Base-by-base conservation (phyloP, 306 rosid species). In the Calophaca sinica region DNA sequence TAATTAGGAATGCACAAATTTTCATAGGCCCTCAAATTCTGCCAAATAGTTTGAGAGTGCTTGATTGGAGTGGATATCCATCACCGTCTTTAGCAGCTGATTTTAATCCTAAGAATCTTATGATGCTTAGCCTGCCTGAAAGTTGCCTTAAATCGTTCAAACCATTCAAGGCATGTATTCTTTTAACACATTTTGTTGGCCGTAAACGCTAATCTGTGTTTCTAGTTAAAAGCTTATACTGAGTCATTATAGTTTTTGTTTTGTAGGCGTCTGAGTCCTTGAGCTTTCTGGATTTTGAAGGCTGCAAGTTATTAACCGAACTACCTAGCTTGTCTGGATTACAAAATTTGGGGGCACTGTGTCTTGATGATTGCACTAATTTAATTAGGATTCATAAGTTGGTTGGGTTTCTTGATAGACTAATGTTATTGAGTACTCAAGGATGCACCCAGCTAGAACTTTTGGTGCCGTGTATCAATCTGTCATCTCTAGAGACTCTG, bases 401-500 rank as follows among this genome's bases (percentile, higher is more conserved):
- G 2, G 5, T 76, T 44, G 80, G 80, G 7, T 76, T 44, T 67
- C 80, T 67, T 11, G 11, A 57, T 12, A 45, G 31, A 2, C 72
- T 66, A 4, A 35, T 66, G 55, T 45, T 66, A 6, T 14, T 76
- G 36, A 76, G 80, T 32, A 58, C 39, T 44, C 45, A 76, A 55
- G 32, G 60, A 44, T 76, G 74, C 59, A 55, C 3, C 31, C 52
- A 76, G 9, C 51, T 76, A 36, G 28, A 44, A 11, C 14, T 3
- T 13, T 46, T 76, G 41, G 71, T 44, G 5, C 58, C 29, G 2
- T n/a, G 1, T 9, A 66, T 76, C 14, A 65, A 31, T 28, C 44
- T 76, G 66, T 55, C 80, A 13, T 76, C 73, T 42, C 48, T 76
- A 2, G 74, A 76, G 64, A 66, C 55, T 31, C 13, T 76, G 5